phyloP scores from a whole-genome alignment of 345 rosid species.

The Gossypium arboreum region DNA sequence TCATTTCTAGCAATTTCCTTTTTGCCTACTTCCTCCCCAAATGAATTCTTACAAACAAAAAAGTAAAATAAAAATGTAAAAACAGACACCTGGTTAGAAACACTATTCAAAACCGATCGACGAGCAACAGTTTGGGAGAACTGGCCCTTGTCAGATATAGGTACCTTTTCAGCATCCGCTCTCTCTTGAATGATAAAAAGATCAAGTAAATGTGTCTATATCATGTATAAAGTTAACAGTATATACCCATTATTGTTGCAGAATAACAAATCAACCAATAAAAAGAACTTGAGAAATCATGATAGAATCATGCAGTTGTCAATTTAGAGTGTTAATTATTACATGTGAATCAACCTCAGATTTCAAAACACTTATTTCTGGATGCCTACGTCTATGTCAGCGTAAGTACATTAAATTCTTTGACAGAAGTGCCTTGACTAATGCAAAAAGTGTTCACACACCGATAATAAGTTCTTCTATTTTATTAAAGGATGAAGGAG shows the following conservation, averaged over 20 bases:
- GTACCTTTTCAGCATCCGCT: constrained; percentile 17
- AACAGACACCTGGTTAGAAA: constrained; percentile 23
- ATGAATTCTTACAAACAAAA: background rate
- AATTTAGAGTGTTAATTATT: background rate
- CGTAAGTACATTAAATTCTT: too few relatives aligned
- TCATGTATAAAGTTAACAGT: background rate
- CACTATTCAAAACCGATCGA: constrained; percentile 18
- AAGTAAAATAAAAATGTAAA: background rate
- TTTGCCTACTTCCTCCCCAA: background rate
- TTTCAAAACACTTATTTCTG: background rate
- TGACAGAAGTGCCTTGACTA: too few relatives aligned
- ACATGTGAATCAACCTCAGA: background rate
- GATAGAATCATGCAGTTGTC: background rate
- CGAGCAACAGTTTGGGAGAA: constrained; percentile 13
- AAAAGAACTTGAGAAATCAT: background rate
- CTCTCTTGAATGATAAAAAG: constrained; percentile 26
- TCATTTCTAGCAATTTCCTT: background rate
- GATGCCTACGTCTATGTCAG: too few relatives aligned
- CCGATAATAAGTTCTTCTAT: too few relatives aligned
- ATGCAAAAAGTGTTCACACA: too few relatives aligned
- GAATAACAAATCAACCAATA: background rate
- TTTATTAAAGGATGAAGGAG: too few relatives aligned
- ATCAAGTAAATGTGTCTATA: background rate
- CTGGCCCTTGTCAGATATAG: constrained; percentile 17
- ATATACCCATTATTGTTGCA: background rate